Evolutionary conservation across 1,139 yeast genomes (phyloP).

Genomic region (Suhomyces yuchorum): DNA sequence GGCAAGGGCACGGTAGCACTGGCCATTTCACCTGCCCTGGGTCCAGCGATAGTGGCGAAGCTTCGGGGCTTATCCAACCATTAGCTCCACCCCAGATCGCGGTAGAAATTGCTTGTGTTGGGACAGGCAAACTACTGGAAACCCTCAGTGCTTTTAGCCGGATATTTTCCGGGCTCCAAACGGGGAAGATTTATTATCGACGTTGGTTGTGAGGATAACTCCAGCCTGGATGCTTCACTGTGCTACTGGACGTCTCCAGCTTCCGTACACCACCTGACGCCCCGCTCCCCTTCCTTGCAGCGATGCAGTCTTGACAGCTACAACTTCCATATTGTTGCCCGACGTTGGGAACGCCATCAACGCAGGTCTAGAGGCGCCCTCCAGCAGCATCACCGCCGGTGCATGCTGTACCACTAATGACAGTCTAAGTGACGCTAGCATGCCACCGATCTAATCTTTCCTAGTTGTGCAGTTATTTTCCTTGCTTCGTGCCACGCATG

Average conservation of each 20-base stretch:
- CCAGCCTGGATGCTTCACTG: background rate
- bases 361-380: no score
- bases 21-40: no score
- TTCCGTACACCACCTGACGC: no score
- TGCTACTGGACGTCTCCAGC: background rate
- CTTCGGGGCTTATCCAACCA: background rate
- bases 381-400: background rate
- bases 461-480: no score
- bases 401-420: conserved; percentile 1
- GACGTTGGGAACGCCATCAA: no score
- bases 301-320: no score
- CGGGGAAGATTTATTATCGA: background rate
- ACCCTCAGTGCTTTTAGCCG: background rate
- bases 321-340: no score
- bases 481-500: background rate
- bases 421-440: background rate
- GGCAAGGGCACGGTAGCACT: no score
- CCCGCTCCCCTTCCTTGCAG: no score
- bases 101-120: background rate
- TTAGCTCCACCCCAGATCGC: background rate
- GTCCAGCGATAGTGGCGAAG: no score
- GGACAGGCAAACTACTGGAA: no score
- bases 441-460: background rate
- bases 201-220: background rate
- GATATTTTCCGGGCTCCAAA: background rate